Conservation (phyloP, 2,329 filamentous ascomycete genomes). For the Sclerotinia minor region DNA sequence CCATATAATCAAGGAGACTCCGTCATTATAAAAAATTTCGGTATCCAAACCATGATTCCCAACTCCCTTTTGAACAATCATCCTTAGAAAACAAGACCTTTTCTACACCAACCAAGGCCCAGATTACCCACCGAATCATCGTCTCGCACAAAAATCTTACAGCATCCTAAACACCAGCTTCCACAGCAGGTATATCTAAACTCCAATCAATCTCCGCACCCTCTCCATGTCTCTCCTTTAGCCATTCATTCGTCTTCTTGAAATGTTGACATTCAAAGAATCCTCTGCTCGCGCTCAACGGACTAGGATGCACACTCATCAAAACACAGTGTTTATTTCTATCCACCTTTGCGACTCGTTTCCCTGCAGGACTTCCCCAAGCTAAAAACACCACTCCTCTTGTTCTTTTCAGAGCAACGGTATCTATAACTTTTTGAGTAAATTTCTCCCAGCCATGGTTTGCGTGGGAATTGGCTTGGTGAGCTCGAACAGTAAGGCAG, state of each 20-base stretch:
- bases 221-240: constrained; percentile 74
- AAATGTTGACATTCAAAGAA: constrained; percentile 87
- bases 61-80: neutral
- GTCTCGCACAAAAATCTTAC: neutral
- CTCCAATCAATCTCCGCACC: constrained; percentile 86
- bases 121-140: neutral
- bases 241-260: constrained; percentile 80
- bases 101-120: too few relatives aligned
- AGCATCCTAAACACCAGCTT: constrained; percentile 8
- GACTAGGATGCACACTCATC: constrained; percentile 86
- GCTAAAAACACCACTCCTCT: constrained; percentile 91
- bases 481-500: constrained; percentile 87
- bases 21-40: neutral
- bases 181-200: constrained; percentile 40
- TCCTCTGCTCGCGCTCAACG: constrained; percentile 78
- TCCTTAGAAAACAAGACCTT: neutral
- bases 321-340: constrained; percentile 75
- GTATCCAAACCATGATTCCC: neutral
- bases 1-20: constrained; percentile 10
- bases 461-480: constrained; percentile 82
- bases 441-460: constrained; percentile 90
- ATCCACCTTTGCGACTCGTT: constrained; percentile 74
- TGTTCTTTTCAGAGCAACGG: constrained; percentile 73
- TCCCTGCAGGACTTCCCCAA: constrained; percentile 84
- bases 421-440: constrained; percentile 88